Evolutionary conservation across 345 rosid genomes (phyloP), one percentile per base, ranked within the genome.

Genomic region (Arabis alpina): DNA sequence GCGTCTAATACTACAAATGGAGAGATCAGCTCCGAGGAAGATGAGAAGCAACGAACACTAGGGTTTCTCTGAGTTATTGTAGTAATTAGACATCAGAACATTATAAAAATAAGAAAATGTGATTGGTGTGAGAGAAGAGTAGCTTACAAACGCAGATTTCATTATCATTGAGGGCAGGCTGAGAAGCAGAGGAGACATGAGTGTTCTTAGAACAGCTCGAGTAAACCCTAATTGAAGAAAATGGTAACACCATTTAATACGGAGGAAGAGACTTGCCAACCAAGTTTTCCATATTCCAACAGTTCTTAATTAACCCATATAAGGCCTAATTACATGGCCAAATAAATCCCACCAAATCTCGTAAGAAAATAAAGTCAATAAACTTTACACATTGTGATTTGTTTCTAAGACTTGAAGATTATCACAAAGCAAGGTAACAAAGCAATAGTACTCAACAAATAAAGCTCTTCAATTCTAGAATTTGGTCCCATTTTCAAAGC

Each of bases 401-500:
- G 56, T 67, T 47, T 76, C 82, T 36, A 77, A 12, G 81, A 57
- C 58, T 66, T 79, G 72, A 83, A 88, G 40, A 85, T 75, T 4
- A 84, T 82, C 36, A 87, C 90, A 74, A 88, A 91, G 75, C 97
- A 87, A 73, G 91, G 91, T 19, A 91, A 80, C 44, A 91, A 82
- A 76, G 93, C 93, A 67, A 68, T 82, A 43, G 81, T 84, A 77
- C 78, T 80, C 48, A 83, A 68, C 3, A 81, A 15, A 68, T 73
- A 86, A 7, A 91, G 84, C 49, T 91, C 96, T 30, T 86, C 90
- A 61, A 83, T 66, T 71, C 66, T 56, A 41, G 64, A 55, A 43
- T 15, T 8, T 55, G 66, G 48, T 77, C 87, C 66, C 59, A 57
- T 49, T 84, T 84, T 67, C 81, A 75, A 85, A 10, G 88, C 91